Base-by-base conservation (phyloP, 768 basidiomycete species). In the Crassisporium funariophilum region DNA sequence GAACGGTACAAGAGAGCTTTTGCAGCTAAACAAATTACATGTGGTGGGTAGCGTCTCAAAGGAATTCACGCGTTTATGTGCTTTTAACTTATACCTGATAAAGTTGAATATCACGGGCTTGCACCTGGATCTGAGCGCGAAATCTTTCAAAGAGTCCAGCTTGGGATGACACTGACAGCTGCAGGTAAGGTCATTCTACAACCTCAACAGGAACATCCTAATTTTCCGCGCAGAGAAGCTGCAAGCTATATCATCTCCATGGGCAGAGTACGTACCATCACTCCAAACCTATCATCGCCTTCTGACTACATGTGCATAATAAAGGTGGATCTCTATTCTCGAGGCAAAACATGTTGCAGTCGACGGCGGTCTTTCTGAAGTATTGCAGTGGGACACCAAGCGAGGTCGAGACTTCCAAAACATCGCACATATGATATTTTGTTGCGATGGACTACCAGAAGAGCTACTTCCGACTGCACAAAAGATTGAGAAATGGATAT, bases 141-240 rank as follows among this genome's bases (percentile, higher is more conserved):
- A 43, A 83, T 91, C 16, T 90, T 89, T 58, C 85, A 88, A 55
- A 74, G 91, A 20, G 90, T 93, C 12, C 91, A 93, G 55, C 64
- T 92, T 31, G 90, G 90, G 44, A 81, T 89, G 69, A 71, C 80
- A 12, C 71, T 93, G 37, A 84, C 85, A 6, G 77, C 83, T 16
- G 85, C 88, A 60, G 87, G 88, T 85, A 56, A 35, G 69, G 55
- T 10, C 4, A n/a, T 33, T 20, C 20, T 15, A 16, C 10, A 8
- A 39, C 16, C 20, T 15, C 4, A 9, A 17, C 25, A 36, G 23
- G 29, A 50, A 5, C n/a, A 25, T 21, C 34, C 27, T 27, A 43
- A 37, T 13, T 29, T 19, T 27, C 10, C 7, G 40, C 9, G 10
- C 62, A 84, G 91, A 93, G 65, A 91, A 89, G 67, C 64, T 91